These are phyloP conservation scores for Nymphaea thermarum DNA, from an alignment of 164 flowering plant species.

Conservation along the genomic window DNA sequence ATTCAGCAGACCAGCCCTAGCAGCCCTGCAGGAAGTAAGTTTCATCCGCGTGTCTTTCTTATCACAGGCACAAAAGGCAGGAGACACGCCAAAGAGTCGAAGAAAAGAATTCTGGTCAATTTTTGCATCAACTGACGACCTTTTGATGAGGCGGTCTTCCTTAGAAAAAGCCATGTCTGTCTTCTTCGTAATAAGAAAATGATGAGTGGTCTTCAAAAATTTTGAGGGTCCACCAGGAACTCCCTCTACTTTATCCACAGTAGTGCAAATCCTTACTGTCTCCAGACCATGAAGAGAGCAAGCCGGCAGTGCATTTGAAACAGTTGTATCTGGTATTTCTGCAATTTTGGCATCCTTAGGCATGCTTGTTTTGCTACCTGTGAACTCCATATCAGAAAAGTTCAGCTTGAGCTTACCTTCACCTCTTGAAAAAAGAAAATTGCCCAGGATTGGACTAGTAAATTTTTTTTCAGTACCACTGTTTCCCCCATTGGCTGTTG, in stretches of 20 bases:
- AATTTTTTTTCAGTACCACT: not conserved
- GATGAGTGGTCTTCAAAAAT: slow-evolving; percentile 40
- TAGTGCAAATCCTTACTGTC: slow-evolving; percentile 18
- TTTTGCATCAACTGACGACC: slow-evolving; percentile 18
- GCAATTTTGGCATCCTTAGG: not conserved
- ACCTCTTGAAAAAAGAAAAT: slow-evolving; percentile 11
- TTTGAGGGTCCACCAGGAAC: slow-evolving; percentile 20
- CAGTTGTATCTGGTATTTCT: not conserved
- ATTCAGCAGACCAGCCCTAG: not conserved
- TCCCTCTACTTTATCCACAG: slow-evolving; percentile 26
- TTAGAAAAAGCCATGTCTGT: slow-evolving; percentile 23
- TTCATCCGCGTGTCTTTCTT: slow-evolving; percentile 25
- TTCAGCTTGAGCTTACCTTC: slow-evolving; percentile 10
- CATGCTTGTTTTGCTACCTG: slow-evolving; percentile 11
- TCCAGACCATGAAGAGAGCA: slow-evolving; percentile 15
- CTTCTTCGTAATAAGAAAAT: slow-evolving; percentile 26
- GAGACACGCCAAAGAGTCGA: slow-evolving; percentile 16
- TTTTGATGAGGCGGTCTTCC: slow-evolving; percentile 19
- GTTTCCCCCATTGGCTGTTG: no score
- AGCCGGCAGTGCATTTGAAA: slow-evolving; percentile 7
- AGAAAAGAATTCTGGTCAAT: slow-evolving; percentile 19
- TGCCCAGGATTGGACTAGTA: slow-evolving; percentile 14
- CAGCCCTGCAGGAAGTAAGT: not conserved
- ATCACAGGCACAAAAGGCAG: slow-evolving; percentile 12
- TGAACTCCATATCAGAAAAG: slow-evolving; percentile 9